Base-by-base conservation (phyloP, 768 basidiomycete genomes). In the Termitomyces sp. region DNA sequence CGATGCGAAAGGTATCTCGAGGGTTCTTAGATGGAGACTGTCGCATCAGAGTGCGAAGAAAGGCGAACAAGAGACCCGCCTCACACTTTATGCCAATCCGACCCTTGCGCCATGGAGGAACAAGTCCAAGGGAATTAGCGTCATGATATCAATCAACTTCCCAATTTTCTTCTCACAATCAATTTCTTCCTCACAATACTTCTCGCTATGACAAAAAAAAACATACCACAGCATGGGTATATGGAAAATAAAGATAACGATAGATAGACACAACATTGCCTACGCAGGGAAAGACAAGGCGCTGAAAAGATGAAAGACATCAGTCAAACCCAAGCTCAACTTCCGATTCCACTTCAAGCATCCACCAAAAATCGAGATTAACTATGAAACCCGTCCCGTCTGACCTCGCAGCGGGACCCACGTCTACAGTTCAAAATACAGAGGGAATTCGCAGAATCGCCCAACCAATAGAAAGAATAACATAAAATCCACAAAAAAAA, bases 1-100 rank as follows among this genome's bases (percentile, higher is more conserved):
- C 21, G 81, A 85, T 21, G 80, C 77, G 60, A 96, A 93, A 9
- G 93, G 94, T 42, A 95, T 84, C 45, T 83, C 80, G 55, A 94
- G 71, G 5, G 81, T 84, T 45, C 89, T 74, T 55, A 0, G 4
- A 15, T 42, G 15, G 14, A 35, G 3, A 30, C 10, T 52, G 43
- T 28, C 44, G 17, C 56, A 58, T 60, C 55, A 54, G 40, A 34
- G 45, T 12, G 40, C 26, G 26, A 45, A 54, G 17, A 35, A 45
- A 35, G 42, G 22, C 19, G 12, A 53, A 34, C 17, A 22, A 40
- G 34, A 26, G 28, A 24, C 24, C 37, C 44, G 15, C 49, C 76
- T 75, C 66, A 83, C 83, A 84, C 71, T 43, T 72, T 77, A 60
- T 85, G 83, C 83, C 83, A 84, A 41, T 66, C 65, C 19, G 63